Conservation (phyloP, 495 filamentous ascomycete genomes). For the Hypoxylon rickii region DNA sequence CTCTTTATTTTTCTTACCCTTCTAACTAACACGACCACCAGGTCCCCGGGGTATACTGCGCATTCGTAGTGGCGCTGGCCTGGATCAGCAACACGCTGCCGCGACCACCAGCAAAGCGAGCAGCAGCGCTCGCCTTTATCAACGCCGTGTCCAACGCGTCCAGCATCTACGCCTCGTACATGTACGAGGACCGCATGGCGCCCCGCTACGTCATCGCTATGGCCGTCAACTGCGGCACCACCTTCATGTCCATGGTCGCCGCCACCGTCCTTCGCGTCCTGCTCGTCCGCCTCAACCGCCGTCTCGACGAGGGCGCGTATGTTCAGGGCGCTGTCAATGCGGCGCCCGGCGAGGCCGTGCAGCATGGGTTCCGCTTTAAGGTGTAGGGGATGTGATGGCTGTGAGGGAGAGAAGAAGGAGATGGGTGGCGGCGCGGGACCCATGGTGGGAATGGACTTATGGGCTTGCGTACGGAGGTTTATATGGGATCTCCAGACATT, state of each 20-base stretch:
- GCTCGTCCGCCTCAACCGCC: slow-evolving; percentile 71
- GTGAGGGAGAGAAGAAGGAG: too few relatives aligned
- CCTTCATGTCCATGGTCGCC: slow-evolving; percentile 65
- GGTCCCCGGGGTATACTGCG: slow-evolving; percentile 62
- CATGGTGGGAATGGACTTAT: too few relatives aligned
- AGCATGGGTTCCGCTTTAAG: slow-evolving; percentile 68
- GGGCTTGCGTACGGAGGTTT: too few relatives aligned
- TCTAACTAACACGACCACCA: slow-evolving; percentile 5
- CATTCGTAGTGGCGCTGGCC: slow-evolving; percentile 72
- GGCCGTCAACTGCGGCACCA: slow-evolving; percentile 72
- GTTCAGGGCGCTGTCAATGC: slow-evolving; percentile 55
- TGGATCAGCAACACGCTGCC: slow-evolving; percentile 84
- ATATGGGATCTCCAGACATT: too few relatives aligned
- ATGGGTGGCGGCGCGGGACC: too few relatives aligned
- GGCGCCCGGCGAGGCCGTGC: slow-evolving; percentile 57
- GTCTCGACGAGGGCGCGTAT: slow-evolving; percentile 61
- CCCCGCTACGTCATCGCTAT: slow-evolving; percentile 68
- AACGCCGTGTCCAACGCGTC: slow-evolving; percentile 79
- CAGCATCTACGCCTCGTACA: slow-evolving; percentile 76
- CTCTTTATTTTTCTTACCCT: too few relatives aligned
- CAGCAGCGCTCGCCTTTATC: slow-evolving; percentile 78
- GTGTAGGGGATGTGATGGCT: slow-evolving; percentile 39
- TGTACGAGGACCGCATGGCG: slow-evolving; percentile 53
- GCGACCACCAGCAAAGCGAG: slow-evolving; percentile 82
- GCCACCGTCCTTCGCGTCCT: slow-evolving; percentile 68